Evolutionary conservation across 352 stramenopile genomes (phyloP).

Genomic region (Blastocystis sp.): DNA sequence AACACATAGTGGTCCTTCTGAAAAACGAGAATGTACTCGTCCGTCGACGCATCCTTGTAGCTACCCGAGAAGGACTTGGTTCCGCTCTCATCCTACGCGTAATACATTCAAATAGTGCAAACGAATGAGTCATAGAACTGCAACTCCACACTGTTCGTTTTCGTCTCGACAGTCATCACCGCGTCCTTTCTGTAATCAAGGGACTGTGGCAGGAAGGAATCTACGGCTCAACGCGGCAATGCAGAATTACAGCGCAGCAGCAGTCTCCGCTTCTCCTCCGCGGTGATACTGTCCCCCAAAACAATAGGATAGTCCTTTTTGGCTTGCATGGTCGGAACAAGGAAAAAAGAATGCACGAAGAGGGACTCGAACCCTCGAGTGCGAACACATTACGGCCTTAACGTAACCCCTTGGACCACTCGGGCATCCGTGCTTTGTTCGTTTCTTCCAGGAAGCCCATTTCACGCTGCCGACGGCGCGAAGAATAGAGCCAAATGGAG

Average conservation of each 20-base stretch:
- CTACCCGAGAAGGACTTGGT: background rate
- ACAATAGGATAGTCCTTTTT: constrained; percentile 11
- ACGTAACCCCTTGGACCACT: background rate
- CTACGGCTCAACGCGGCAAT: background rate
- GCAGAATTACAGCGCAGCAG: background rate
- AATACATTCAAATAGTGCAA: background rate
- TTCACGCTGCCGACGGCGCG: background rate
- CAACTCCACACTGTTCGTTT: background rate
- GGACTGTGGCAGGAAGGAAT: constrained; percentile 20
- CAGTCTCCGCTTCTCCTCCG: constrained; percentile 15
- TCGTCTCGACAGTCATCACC: background rate
- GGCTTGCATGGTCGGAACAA: background rate
- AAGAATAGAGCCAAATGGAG: background rate
- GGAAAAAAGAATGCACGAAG: background rate
- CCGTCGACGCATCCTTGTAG: background rate
- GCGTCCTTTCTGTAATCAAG: background rate
- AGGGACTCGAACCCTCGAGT: background rate
- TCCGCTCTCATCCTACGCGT: constrained; percentile 7
- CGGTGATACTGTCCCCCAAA: constrained; percentile 4
- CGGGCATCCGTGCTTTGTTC: background rate
- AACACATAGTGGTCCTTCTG: background rate
- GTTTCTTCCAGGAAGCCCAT: background rate
- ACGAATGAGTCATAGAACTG: constrained; percentile 17
- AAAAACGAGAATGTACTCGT: constrained; percentile 26
- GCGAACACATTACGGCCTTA: background rate